Percentiles rank a stretch among this genome's conserved stretches.
Conservation (phyloP, 108 stramenopile genomes). For the Cylindrotheca fusiformis region DNA sequence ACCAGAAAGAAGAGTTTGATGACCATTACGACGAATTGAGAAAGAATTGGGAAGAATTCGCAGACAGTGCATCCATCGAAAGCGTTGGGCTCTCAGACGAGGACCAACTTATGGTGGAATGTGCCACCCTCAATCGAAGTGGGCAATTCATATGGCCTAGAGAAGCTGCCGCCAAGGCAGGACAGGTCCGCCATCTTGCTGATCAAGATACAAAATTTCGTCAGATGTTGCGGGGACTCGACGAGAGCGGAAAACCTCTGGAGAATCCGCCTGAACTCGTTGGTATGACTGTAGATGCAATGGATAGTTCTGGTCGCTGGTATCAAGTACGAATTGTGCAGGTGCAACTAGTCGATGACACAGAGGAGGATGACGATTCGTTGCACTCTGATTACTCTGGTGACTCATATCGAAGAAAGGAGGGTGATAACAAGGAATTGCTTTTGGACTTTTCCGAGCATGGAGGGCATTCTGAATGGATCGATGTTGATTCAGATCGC, state of each 20-base stretch:
- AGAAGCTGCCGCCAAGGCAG: constrained; percentile 88
- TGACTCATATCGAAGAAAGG: constrained; percentile 7
- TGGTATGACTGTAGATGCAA: constrained; percentile 70
- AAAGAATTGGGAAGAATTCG: constrained; percentile 63
- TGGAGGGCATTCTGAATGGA: constrained; percentile 79
- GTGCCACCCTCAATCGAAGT: constrained; percentile 56
- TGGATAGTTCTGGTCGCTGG: constrained; percentile 83
- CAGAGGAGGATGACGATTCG: constrained; percentile 41
- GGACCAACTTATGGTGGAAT: constrained; percentile 74
- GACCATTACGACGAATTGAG: constrained; percentile 43
- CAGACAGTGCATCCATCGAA: constrained; percentile 69
- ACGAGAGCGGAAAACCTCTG: constrained; percentile 49
- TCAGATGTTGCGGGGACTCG: constrained; percentile 52
- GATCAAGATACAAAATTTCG: constrained; percentile 75
- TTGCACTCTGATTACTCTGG: constrained; percentile 15
- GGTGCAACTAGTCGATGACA: constrained; percentile 42
- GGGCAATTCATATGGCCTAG: constrained; percentile 76
- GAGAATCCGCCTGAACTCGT: constrained; percentile 37
- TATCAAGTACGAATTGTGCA: constrained; percentile 65
- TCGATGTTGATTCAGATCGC: constrained; percentile 79
- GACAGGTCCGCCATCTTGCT: constrained; percentile 52
- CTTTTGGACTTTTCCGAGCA: constrained; percentile 69
- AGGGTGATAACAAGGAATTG: constrained; percentile 48
- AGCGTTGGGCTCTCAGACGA: constrained; percentile 62
- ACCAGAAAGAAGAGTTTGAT: constrained; percentile 10